phyloP scores from a whole-genome alignment of 2,329 filamentous ascomycete species.

The Cladophialophora yegresii region DNA sequence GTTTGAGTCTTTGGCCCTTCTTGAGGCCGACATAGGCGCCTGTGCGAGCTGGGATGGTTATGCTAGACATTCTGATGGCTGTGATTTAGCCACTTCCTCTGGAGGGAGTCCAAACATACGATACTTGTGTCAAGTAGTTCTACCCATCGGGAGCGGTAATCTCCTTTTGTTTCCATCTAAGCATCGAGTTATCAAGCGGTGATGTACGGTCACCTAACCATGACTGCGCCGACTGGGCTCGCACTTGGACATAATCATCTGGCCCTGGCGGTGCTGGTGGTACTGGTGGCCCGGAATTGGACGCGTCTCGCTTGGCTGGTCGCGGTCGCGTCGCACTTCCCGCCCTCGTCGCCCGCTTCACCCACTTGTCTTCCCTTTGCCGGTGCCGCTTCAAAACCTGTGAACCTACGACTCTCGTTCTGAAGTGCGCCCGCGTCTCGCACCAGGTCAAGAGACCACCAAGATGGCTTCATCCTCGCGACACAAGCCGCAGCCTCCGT shows the following conservation, averaged over 20 bases:
- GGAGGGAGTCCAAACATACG: not conserved
- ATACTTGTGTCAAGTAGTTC: not conserved
- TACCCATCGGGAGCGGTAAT: not conserved
- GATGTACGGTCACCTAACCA: not conserved
- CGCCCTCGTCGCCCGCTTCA: not conserved
- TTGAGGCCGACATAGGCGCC: constrained; percentile 45
- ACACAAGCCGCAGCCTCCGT: constrained; percentile 11
- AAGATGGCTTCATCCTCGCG: constrained; percentile 22
- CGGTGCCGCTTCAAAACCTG: not conserved
- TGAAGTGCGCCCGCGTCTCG: not conserved
- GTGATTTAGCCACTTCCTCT: not conserved
- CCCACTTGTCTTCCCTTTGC: not conserved
- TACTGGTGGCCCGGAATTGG: no score
- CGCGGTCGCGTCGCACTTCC: not conserved
- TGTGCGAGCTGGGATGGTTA: constrained; percentile 47
- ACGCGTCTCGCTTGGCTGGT: no score
- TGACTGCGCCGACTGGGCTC: no score
- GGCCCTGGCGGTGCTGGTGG: no score
- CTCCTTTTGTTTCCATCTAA: not conserved
- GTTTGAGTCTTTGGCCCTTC: constrained; percentile 46
- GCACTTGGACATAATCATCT: not conserved
- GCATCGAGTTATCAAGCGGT: not conserved
- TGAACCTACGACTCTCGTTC: constrained; percentile 2
- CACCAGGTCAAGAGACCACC: not conserved
- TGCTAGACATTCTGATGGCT: constrained; percentile 30